A percentile compares a stretch with the other conserved stretches of the same genome.
Evolutionary conservation across 1,284 basidiomycete genomes (phyloP).

Genomic region (Rhodotorula glutinis): DNA sequence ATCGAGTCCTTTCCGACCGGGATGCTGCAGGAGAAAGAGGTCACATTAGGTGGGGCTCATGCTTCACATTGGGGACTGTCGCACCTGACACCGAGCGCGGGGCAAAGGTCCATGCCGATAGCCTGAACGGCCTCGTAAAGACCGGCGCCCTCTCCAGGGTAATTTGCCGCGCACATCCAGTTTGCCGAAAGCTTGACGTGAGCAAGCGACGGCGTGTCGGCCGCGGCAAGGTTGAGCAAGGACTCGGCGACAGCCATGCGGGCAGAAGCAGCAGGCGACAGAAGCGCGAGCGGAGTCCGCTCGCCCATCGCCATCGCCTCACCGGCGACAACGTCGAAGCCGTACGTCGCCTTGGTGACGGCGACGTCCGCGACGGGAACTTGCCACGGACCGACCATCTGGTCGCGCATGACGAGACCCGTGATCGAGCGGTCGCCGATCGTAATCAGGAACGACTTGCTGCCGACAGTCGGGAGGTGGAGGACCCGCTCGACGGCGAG

Average conservation of each 20-base stretch:
- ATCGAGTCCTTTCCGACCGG: constrained; percentile 99
- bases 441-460: constrained; percentile 96
- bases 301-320: constrained; percentile 99
- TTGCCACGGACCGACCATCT: constrained; percentile 99
- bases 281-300: constrained; percentile 85
- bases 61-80: too few species aligned
- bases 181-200: constrained; percentile 93
- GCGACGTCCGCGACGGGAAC: constrained; percentile 97
- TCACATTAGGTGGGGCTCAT: background rate
- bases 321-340: constrained; percentile 73
- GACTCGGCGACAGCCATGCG: constrained; percentile 95
- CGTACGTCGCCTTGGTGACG: constrained; percentile 90
- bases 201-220: constrained; percentile 67
- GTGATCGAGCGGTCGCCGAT: constrained; percentile 95
- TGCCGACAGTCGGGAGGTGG: constrained; percentile 84
- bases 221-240: constrained; percentile 84
- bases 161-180: constrained; percentile 97
- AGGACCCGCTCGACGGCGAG: constrained; percentile 76
- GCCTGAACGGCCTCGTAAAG: constrained; percentile 92
- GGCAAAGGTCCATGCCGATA: constrained; percentile 90
- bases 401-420: constrained; percentile 90
- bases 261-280: constrained; percentile 82
- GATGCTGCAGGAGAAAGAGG: constrained; percentile 56
- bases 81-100: constrained; percentile 73
- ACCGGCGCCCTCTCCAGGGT: constrained; percentile 70